Base-by-base conservation (phyloP, 495 filamentous ascomycete genomes). In the Xylaria palmicola region DNA sequence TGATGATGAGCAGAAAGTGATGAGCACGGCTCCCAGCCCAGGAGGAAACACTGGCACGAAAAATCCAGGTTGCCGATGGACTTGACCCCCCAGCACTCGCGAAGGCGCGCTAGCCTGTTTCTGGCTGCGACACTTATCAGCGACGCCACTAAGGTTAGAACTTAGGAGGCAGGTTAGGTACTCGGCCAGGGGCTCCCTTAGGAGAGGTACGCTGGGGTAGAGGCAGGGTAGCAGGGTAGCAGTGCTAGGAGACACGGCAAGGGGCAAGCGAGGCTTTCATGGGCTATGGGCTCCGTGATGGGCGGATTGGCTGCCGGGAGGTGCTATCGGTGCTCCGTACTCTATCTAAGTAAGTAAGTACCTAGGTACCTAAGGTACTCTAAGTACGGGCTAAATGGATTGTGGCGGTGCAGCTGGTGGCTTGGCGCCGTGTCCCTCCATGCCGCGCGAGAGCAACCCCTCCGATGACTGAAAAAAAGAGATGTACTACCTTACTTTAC, bases 31-130 rank as follows among this genome's bases (percentile, higher is more conserved):
- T 62, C 56, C 59, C 52, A 26, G 29, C 24, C 45, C 45, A 60
- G 60, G 57, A 64, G 63, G 45, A 60, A 53, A 49, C 65, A 56
- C 60, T 64, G 56, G 68, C 65, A 68, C 68, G 66, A 71, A 71
- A 71, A 71, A 65, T 71, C 68, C 62, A 71, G 62, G 68, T 71
- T 62, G 64, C 63, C 65, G 49, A 61, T 60, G 44, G 30, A 44
- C 45, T 59, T 55, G 50, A n/a, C n/a, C n/a, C n/a, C 37, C 30
- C 40, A 62, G 32, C 43, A 62, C 30, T n/a, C 15, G 58, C 40
- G 22, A 52, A 61, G 22, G 34, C 39, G 17, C 49, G 59, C 59
- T 61, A 61, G 19, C 6, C 59, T 34, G 15, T 39, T 37, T 61
- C 20, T 54, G 50, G 59, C n/a, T 30, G 32, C 6, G 39, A 56